phyloP scores from a whole-genome alignment of 306 rosid genomes.

The Leucaena leucocephala region DNA sequence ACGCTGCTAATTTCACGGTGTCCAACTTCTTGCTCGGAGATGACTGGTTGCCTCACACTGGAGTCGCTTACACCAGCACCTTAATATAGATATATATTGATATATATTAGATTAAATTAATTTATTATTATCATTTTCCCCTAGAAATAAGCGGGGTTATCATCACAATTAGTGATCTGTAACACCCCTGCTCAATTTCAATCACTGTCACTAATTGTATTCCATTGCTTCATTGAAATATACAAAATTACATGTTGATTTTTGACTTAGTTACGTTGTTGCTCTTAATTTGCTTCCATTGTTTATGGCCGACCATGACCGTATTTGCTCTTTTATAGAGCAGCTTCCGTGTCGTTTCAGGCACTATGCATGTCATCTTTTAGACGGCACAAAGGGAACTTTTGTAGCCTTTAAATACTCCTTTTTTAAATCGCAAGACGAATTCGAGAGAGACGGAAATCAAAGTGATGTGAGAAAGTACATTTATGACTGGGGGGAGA shows the following conservation, averaged over 20 bases:
- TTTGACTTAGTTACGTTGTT: not conserved
- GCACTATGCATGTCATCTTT: not conserved
- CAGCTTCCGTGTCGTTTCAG: not conserved
- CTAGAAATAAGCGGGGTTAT: not conserved
- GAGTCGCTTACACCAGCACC: slow-evolving; percentile 60
- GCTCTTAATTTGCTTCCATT: not conserved
- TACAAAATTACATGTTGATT: not conserved
- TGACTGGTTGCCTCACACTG: slow-evolving; percentile 77
- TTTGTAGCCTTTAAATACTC: too few relatives aligned
- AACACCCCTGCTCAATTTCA: not conserved
- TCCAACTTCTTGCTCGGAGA: slow-evolving; percentile 68
- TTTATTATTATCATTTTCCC: slow-evolving; percentile 14
- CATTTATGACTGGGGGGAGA: not conserved
- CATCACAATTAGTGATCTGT: not conserved
- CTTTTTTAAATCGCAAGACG: not conserved
- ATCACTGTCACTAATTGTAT: too few relatives aligned
- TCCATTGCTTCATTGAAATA: not conserved
- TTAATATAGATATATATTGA: slow-evolving; percentile 5
- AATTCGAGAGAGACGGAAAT: not conserved
- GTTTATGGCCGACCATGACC: not conserved
- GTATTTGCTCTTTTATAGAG: not conserved
- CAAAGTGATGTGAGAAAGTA: not conserved
- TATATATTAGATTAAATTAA: not conserved
- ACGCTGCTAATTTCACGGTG: slow-evolving; percentile 75
- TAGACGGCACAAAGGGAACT: not conserved